Evolutionary conservation across 2,329 filamentous ascomycete genomes (phyloP), one percentile per base, ranked within the genome.

Genomic region (Pyrenophora teres): DNA sequence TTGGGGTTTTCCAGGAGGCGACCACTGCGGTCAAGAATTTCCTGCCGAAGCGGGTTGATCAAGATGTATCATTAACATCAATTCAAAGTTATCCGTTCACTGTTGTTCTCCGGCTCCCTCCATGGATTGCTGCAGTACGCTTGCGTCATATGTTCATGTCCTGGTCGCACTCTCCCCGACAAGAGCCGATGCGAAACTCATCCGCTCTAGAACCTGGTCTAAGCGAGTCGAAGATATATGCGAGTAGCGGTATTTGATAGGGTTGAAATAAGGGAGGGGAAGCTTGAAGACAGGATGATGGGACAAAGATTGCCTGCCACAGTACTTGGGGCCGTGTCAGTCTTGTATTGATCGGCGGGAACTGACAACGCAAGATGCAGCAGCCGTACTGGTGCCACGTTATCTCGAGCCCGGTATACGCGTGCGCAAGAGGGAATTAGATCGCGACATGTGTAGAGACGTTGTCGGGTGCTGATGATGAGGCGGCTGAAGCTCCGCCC

Each of bases 401-500:
- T 15, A 13, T 15, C 23, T 21, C 27, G 16, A 16, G 23, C 30
- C 37, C 16, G 16, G 33, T 25, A 21, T 12, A 33, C 32, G 31
- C 12, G 8, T 6, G 16, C 18, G 39, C 16, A 13, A 30, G 8
- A 30, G 19, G 30, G 19, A 33, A 16, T 18, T 31, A 35, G 39
- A 45, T 39, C 21, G 38, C 18, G 44, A 47, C 33, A 48, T 32
- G 45, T 13, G 44, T 42, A 10, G 27, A 15, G 25, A 15, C 39
- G 27, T 42, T 48, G 44, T 47, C 48, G 38, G 40, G 44, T 42
- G 15, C 32, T 35, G 32, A 18, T 33, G 38, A 52, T 48, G 44
- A 33, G 44, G 44, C 38, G 33, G 44, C 27, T 32, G 47, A 36
- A 48, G 49, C 49, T 39, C 35, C 38, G 35, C 36, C 33, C 44